Evolutionary conservation across 805 yeast species (phyloP).

Genomic region (Candida gorgasii): DNA sequence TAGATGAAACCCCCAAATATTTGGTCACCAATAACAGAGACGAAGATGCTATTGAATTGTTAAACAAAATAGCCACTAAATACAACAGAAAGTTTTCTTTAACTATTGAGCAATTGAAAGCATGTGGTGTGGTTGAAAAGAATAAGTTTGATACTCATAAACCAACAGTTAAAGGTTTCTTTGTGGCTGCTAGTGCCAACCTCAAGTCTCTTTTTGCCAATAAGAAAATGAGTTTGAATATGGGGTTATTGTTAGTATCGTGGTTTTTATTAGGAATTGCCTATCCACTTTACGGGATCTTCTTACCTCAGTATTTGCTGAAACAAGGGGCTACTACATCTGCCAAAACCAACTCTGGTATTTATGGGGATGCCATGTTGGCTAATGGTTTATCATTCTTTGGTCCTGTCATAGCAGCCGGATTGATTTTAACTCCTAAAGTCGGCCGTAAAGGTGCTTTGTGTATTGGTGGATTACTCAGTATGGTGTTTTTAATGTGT

Average conservation of each 20-base stretch:
- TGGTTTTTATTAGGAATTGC: slow-evolving; percentile 62
- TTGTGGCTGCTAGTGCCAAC: slow-evolving; percentile 18
- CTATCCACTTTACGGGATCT: slow-evolving; percentile 54
- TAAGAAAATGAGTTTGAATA: slow-evolving; percentile 39
- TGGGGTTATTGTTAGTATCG: slow-evolving; percentile 39
- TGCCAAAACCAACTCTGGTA: slow-evolving; percentile 25
- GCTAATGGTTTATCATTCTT: slow-evolving; percentile 28
- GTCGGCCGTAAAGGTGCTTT: slow-evolving; percentile 62
- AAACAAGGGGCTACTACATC: slow-evolving; percentile 49
- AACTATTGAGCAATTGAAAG: slow-evolving; percentile 46
- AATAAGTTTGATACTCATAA: slow-evolving; percentile 16
- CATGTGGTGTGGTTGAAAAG: slow-evolving; percentile 38
- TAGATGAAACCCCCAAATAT: slow-evolving; percentile 60
- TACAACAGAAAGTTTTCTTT: slow-evolving; percentile 44
- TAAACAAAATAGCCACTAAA: slow-evolving; percentile 45
- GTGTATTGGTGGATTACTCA: slow-evolving; percentile 50
- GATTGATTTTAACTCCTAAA: slow-evolving; percentile 19
- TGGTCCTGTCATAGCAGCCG: slow-evolving; percentile 33
- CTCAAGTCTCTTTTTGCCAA: slow-evolving; percentile 35
- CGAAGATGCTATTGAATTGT: slow-evolving; percentile 44
- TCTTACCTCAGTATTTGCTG: slow-evolving; percentile 52
- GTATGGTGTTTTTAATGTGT: slow-evolving; percentile 60
- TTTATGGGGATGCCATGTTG: slow-evolving; percentile 30
- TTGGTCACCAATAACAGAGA: slow-evolving; percentile 53
- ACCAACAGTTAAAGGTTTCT: slow-evolving; percentile 22